phyloP scores from a whole-genome alignment of 2,329 filamentous ascomycete genomes.

The Penicillium sp. region DNA sequence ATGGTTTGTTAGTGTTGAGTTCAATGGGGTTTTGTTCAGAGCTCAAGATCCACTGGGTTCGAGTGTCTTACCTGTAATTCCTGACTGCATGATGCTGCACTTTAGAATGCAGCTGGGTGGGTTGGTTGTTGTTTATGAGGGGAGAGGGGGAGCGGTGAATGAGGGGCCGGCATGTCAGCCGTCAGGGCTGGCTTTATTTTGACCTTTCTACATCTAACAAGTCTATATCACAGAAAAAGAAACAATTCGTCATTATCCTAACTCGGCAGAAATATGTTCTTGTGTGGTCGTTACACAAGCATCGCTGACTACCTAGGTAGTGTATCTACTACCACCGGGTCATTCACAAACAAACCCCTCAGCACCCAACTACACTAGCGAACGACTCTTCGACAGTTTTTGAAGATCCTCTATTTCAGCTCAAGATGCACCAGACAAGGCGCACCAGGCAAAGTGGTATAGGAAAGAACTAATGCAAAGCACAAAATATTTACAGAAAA shows the following conservation, averaged over 20 bases:
- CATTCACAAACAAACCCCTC: background rate
- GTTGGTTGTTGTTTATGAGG: slow-evolving; percentile 23
- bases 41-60: background rate
- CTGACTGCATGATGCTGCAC: slow-evolving; percentile 47
- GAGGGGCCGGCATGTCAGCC: slow-evolving; percentile 24
- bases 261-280: background rate
- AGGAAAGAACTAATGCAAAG: slow-evolving; percentile 15
- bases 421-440: slow-evolving; percentile 6
- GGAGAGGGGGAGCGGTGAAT: slow-evolving; percentile 28
- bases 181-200: background rate
- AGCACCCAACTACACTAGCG: background rate
- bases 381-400: background rate
- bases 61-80: slow-evolving; percentile 44
- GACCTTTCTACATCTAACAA: background rate
- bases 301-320: background rate
- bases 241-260: too few species aligned
- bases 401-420: slow-evolving; percentile 6
- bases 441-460: slow-evolving; percentile 21
- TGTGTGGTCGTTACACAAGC: background rate
- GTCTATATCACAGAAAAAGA: background rate
- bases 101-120: slow-evolving; percentile 4
- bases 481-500: slow-evolving; percentile 22
- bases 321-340: background rate
- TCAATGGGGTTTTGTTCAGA: background rate
- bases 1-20: slow-evolving; percentile 3